Base-by-base conservation (phyloP, 2,329 filamentous ascomycete species). In the Beauveria asiatica region DNA sequence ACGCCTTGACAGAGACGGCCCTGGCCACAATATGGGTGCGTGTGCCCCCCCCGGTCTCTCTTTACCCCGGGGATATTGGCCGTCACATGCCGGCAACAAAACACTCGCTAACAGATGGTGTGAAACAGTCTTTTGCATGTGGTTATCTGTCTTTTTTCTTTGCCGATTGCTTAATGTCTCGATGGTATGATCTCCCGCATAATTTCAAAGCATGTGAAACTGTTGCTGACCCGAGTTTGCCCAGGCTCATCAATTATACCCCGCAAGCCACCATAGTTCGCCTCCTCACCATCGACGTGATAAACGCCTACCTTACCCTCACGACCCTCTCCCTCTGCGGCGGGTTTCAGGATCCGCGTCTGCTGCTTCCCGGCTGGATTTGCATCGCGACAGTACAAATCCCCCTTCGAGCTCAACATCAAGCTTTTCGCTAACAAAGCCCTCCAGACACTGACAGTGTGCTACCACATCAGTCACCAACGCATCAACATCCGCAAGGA, bases 111-210 rank as follows among this genome's bases (percentile, higher is more conserved):
- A 62, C 61, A 37, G 4, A 25, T 7, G 27, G 41, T 5, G 30
- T 52, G 33, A 21, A 55, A 23, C 67, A 90, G 88, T 91, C 88
- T 75, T 85, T 83, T 68, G 86, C 88, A 61, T 89, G 87, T 21
- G 89, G 86, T 58, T 90, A 91, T 72, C 80, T 92, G 62, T 88
- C 87, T 55, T 92, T 90, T 73, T 89, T 90, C 76, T 92, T 92
- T 70, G 89, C 88, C 61, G 89, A 92, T 74, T 90, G 88, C 73
- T 82, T 92, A 67, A 92, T 92, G 88, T 91, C 88, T 63, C 80
- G 89, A 74, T 92, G 89, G 87, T 89, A 69, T 49, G 79, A 74
- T 48, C 19, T 44, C 45, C 39, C 33, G 37, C 49, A 19, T 9
- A 8, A 7, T 30, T 19, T 3, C 7, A 13, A 45, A 7, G 17